Evolutionary conservation across 1,284 basidiomycete genomes (phyloP).

Genomic region (Sporisorium graminicola): DNA sequence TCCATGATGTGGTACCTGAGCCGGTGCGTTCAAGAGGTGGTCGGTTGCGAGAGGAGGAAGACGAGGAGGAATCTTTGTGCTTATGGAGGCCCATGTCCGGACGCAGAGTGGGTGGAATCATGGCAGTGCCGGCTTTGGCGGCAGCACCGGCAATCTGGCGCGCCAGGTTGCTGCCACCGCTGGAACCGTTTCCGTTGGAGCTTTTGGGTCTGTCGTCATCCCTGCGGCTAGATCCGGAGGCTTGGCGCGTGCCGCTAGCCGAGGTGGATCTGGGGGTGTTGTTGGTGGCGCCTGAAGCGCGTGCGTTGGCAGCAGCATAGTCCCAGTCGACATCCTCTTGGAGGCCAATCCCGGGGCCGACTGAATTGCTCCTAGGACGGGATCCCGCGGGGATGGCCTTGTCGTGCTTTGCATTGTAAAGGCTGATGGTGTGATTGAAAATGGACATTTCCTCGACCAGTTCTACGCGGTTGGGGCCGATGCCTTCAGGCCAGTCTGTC

Average conservation of each 20-base stretch:
- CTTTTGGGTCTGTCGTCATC: conserved; percentile 29
- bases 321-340: conserved; percentile 71
- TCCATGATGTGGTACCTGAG: conserved; percentile 39
- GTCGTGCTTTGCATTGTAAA: conserved; percentile 73
- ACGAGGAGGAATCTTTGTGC: conserved; percentile 4
- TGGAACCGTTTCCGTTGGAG: conserved; percentile 8
- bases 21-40: conserved; percentile 39
- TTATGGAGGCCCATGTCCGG: conserved; percentile 34
- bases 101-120: conserved; percentile 56
- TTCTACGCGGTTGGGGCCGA: conserved; percentile 83
- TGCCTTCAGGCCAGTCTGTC: conserved; percentile 87
- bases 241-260: conserved; percentile 8
- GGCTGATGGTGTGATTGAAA: conserved; percentile 79
- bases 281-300: not conserved
- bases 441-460: conserved; percentile 83
- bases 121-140: conserved; percentile 59
- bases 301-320: conserved; percentile 45
- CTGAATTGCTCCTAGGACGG: conserved; percentile 76
- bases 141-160: conserved; percentile 56
- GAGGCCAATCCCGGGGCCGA: conserved; percentile 78
- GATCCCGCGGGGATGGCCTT: conserved; percentile 7
- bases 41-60: conserved; percentile 20
- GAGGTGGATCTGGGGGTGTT: conserved; percentile 8
- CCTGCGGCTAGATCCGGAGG: conserved; percentile 7
- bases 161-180: conserved; percentile 46